These are phyloP conservation scores for Podaxis pistillaris DNA, from an alignment of 768 basidiomycete species.

Conservation along the genomic window DNA sequence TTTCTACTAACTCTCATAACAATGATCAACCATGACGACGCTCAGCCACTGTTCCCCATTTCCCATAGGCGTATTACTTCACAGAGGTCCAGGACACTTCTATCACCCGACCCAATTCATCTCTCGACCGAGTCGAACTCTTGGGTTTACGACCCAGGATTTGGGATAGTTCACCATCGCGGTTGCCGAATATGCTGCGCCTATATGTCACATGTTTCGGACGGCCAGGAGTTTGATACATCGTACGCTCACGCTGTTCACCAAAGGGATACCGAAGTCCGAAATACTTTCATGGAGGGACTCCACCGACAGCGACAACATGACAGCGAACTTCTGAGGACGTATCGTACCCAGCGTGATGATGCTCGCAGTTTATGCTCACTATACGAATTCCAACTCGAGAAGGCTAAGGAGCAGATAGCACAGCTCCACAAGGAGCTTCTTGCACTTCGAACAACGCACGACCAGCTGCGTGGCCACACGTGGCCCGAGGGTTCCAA, in stretches of 20 bases:
- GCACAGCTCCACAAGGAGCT: conserved; percentile 21
- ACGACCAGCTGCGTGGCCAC: conserved; percentile 16
- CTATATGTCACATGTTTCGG: conserved; percentile 18
- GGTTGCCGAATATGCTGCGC: conserved; percentile 16
- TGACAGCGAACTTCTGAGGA: conserved; percentile 16
- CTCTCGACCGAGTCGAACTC: neutral
- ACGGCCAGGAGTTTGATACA: conserved; percentile 1
- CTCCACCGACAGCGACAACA: conserved; percentile 17
- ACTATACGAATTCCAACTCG: conserved; percentile 16
- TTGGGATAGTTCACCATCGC: conserved; percentile 19
- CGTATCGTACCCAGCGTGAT: conserved; percentile 21
- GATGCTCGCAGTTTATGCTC: conserved; percentile 16
- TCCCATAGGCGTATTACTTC: neutral
- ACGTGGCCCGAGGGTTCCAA: neutral
- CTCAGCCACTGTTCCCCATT: neutral
- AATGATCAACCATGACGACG: neutral
- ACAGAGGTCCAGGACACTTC: neutral
- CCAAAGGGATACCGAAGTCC: conserved; percentile 13
- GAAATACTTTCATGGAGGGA: conserved; percentile 17
- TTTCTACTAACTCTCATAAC: neutral
- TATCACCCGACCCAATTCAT: neutral
- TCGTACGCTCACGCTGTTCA: conserved; percentile 16
- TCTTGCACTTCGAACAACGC: conserved; percentile 21
- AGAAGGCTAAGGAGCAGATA: conserved; percentile 19
- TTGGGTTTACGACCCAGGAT: conserved; percentile 17